Evolutionary conservation across 2,329 filamentous ascomycete species (phyloP).

Genomic region (Zymoseptoria crescenta): DNA sequence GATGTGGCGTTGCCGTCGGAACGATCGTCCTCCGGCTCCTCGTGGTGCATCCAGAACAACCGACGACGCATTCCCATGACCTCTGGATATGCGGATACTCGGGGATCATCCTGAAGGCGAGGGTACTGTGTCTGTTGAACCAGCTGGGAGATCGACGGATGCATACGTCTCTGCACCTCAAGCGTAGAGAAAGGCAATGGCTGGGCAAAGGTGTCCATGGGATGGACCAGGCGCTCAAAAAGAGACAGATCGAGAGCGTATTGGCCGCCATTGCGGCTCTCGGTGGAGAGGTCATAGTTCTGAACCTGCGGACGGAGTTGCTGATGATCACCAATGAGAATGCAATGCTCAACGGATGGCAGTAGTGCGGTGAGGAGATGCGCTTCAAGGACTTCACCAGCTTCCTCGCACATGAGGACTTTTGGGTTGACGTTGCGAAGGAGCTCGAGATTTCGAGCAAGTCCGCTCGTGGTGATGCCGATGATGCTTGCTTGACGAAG

Average conservation of each 20-base stretch:
- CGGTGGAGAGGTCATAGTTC: slow-evolving; percentile 47
- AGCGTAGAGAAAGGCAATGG: slow-evolving; percentile 33
- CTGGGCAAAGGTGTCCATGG: not conserved
- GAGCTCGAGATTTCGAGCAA: slow-evolving; percentile 45
- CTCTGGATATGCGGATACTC: slow-evolving; percentile 2
- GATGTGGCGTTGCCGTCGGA: slow-evolving; percentile 29
- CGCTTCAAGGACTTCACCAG: slow-evolving; percentile 59
- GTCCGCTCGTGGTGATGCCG: slow-evolving; percentile 53
- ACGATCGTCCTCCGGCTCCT: slow-evolving; percentile 36
- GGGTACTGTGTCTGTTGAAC: slow-evolving; percentile 53
- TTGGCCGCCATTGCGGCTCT: slow-evolving; percentile 39
- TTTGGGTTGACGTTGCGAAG: slow-evolving; percentile 45
- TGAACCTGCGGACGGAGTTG: slow-evolving; percentile 54
- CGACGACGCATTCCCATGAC: slow-evolving; percentile 47
- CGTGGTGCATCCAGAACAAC: slow-evolving; percentile 58
- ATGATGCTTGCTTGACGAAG: slow-evolving; percentile 44
- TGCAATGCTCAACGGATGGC: slow-evolving; percentile 52
- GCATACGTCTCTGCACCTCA: slow-evolving; percentile 57
- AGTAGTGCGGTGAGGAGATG: slow-evolving; percentile 54
- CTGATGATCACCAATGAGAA: slow-evolving; percentile 57
- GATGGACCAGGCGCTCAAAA: slow-evolving; percentile 52
- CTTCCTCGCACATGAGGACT: slow-evolving; percentile 47
- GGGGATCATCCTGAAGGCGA: slow-evolving; percentile 43
- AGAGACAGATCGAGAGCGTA: slow-evolving; percentile 53
- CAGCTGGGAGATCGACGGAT: slow-evolving; percentile 53